These are phyloP conservation scores for Entomophthora muscae DNA, from an alignment of 371 early-diverging fungal species.

Conservation along the genomic window DNA sequence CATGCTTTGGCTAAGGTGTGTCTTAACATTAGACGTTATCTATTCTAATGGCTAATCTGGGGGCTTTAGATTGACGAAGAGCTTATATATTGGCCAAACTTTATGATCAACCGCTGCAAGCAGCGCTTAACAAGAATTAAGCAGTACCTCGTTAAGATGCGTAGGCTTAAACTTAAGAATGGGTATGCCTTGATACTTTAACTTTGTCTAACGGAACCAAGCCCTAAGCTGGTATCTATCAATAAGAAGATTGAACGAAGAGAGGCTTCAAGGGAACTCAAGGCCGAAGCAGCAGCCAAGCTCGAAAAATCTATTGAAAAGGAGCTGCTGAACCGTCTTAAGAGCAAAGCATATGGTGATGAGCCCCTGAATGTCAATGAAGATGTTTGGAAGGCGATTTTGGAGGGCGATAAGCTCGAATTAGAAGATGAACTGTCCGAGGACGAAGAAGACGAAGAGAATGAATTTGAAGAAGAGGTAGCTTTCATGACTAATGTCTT, in stretches of 20 bases:
- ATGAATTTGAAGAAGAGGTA: constrained; percentile 26
- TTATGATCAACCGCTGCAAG: constrained; percentile 93
- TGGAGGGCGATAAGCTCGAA: constrained; percentile 41
- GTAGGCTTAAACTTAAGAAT: constrained; percentile 74
- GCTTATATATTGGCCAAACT: constrained; percentile 83
- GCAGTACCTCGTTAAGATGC: constrained; percentile 91
- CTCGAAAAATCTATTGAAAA: constrained; percentile 94
- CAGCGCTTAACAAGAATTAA: constrained; percentile 94
- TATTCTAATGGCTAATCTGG: neutral
- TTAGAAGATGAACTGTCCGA: constrained; percentile 57
- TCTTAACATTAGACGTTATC: neutral
- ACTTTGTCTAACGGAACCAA: constrained; percentile 9
- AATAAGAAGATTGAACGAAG: constrained; percentile 89
- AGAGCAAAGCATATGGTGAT: constrained; percentile 84
- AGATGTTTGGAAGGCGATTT: constrained; percentile 60
- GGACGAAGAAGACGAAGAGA: constrained; percentile 34
- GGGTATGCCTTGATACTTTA: constrained; percentile 20
- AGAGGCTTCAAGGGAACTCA: constrained; percentile 77
- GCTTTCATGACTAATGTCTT: neutral
- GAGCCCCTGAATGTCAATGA: constrained; percentile 81
- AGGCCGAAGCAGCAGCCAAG: constrained; percentile 87
- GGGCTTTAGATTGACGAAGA: constrained; percentile 69
- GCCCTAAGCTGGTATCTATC: constrained; percentile 67
- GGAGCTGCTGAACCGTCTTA: constrained; percentile 89
- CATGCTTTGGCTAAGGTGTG: constrained; percentile 69